phyloP scores from a whole-genome alignment of 495 filamentous ascomycete species.

The Talaromyces stipitatus region DNA sequence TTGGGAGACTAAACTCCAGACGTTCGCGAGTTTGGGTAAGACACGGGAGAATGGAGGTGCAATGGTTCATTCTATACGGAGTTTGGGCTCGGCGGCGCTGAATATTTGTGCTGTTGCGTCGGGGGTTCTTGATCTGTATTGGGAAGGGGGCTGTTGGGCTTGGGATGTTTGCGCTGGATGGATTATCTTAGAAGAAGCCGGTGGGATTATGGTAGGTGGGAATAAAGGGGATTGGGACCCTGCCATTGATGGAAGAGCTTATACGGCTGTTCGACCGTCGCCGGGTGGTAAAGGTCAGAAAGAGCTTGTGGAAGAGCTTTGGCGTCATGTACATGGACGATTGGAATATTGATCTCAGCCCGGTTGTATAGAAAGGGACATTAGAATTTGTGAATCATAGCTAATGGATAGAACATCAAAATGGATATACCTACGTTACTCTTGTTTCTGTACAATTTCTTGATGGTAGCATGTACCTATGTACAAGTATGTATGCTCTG shows the following conservation, averaged over 20 bases:
- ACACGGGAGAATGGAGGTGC: slow-evolving; percentile 58
- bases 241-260: slow-evolving; percentile 65
- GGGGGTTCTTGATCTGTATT: slow-evolving; percentile 76
- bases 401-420: not conserved
- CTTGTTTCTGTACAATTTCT: not conserved
- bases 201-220: slow-evolving; percentile 69
- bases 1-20: slow-evolving; percentile 62
- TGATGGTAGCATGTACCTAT: not conserved
- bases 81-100: slow-evolving; percentile 71
- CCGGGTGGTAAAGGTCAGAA: slow-evolving; percentile 56
- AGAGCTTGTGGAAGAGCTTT: slow-evolving; percentile 76
- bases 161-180: slow-evolving; percentile 94
- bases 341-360: slow-evolving; percentile 20
- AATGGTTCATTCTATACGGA: slow-evolving; percentile 78
- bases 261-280: slow-evolving; percentile 64
- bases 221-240: slow-evolving; percentile 74
- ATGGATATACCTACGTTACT: not conserved
- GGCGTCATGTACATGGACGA: slow-evolving; percentile 40
- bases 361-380: not conserved
- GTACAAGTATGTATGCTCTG: not conserved
- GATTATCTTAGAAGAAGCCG: slow-evolving; percentile 80
- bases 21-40: slow-evolving; percentile 60
- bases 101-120: slow-evolving; percentile 77
- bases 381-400: not conserved
- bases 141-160: slow-evolving; percentile 92